A percentile compares a stretch with the other conserved stretches of the same genome.
These are phyloP conservation scores for Leccinum fibrillosum DNA, from an alignment of 768 basidiomycete genomes.

Conservation along the genomic window DNA sequence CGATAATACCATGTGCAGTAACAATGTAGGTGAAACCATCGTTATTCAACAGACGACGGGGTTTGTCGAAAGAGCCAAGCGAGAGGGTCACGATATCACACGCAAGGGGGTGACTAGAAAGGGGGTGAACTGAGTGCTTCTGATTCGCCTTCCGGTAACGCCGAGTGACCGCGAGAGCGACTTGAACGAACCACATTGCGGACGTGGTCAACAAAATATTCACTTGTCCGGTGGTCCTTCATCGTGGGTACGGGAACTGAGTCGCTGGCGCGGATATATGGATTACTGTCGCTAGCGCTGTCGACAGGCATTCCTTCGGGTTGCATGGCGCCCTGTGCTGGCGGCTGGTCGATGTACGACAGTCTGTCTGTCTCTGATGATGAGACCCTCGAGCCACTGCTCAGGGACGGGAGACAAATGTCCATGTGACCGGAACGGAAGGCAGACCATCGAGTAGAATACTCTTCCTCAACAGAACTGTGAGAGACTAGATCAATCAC, in stretches of 20 bases:
- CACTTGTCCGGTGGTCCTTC: background rate
- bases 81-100: conserved; percentile 11
- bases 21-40: conserved; percentile 24
- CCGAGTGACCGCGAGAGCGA: background rate
- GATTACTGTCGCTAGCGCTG: background rate
- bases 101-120: background rate
- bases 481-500: conserved; percentile 7
- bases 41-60: conserved; percentile 36
- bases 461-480: background rate
- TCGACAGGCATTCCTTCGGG: background rate
- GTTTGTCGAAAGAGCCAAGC: conserved; percentile 35
- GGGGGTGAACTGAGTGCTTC: background rate
- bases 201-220: background rate
- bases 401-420: conserved; percentile 8
- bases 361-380: background rate
- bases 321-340: background rate
- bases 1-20: conserved; percentile 40
- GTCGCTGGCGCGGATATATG: background rate
- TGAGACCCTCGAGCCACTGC: background rate
- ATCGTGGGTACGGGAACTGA: background rate
- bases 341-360: background rate
- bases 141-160: background rate
- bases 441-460: conserved; percentile 15
- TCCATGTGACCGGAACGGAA: conserved; percentile 27
- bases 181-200: background rate